Evolutionary conservation across 805 yeast species (phyloP), one percentile per base, ranked within the genome.

Genomic region (Sporopachydermia quercuum): DNA sequence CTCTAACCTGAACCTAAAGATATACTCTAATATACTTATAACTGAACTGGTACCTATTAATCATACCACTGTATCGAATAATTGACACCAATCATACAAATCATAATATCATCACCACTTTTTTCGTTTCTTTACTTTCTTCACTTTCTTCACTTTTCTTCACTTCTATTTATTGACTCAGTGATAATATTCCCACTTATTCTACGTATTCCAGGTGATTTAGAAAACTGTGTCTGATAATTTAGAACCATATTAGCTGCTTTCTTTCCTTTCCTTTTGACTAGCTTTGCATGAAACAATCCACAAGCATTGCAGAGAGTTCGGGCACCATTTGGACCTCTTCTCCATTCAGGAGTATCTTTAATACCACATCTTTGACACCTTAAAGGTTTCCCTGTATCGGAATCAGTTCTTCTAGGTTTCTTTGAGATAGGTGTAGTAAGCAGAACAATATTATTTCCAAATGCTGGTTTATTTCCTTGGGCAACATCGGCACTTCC

Each of bases 301-400:
- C 94, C 94, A 55, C 94, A 82, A 1, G 91, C 91, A 54, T 82
- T 83, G 58, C 93, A 82, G 39, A 82, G 57, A 1, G 86, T 78
- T 34, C 85, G 62, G 11, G 74, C 72, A 2, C 91, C 93, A 40
- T 70, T 70, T 1, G 94, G 91, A 0, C 91, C 91, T 37, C 78
- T 67, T 40, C 93, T 61, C 93, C 94, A 82, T 55, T 82, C 91
- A 0, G 91, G 91, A 0, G 93, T 79, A 37, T 70, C 72, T 4
- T 52, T 57, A 3, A 68, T 62, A n/a, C 65, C 66, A 49, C 82
- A 76, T 43, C 70, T 66, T 35, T 61, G 63, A 47, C 71, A 66
- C 4, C 40, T 36, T 36, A 18, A 36, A 8, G 30, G 30, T n/a
- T 23, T 23, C 13, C 30, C 30, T n/a, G 30, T 23, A 8, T 23